Evolutionary conservation across 371 early-diverging fungal species (phyloP).

Genomic region (Apophysomyces ossiformis): DNA sequence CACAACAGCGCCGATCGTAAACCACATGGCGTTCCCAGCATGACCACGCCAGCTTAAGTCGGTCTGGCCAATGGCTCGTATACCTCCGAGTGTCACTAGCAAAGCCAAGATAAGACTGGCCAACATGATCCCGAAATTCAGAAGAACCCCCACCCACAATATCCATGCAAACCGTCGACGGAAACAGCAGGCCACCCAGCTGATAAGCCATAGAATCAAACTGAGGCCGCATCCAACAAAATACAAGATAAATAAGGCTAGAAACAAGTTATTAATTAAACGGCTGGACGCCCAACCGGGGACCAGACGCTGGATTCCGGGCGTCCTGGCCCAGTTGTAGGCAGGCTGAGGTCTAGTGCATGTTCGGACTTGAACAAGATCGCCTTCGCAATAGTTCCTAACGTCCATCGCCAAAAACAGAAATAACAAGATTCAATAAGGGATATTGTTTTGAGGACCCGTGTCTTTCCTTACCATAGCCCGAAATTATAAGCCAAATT

Average conservation of each 20-base stretch:
- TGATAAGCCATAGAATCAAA: conserved; percentile 41
- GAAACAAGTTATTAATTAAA: conserved; percentile 25
- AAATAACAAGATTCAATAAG: too few relatives aligned
- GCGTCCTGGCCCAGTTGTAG: conserved; percentile 47
- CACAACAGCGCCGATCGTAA: conserved; percentile 21
- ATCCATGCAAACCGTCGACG: conserved; percentile 22
- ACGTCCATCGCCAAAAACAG: too few relatives aligned
- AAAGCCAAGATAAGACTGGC: conserved; percentile 35
- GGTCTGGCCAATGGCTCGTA: conserved; percentile 17
- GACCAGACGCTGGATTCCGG: conserved; percentile 24
- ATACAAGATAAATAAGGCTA: conserved; percentile 40
- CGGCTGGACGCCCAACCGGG: conserved; percentile 20
- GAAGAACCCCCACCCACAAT: conserved; percentile 32
- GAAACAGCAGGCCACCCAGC: conserved; percentile 34
- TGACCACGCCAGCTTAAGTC: conserved; percentile 15
- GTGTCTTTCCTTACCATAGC: conserved; percentile 37
- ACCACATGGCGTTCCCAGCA: conserved; percentile 24
- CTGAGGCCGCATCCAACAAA: conserved; percentile 39
- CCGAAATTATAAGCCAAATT: conserved; percentile 26
- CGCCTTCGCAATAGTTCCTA: conserved; percentile 24
- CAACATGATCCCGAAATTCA: conserved; percentile 40
- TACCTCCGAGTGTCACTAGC: conserved; percentile 26
- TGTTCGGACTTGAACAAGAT: conserved; percentile 4
- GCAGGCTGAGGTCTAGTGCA: conserved; percentile 26
- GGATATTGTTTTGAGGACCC: too few relatives aligned